Conservation (phyloP, 2,329 filamentous ascomycete genomes). For the Neopestalotiopsis sp. region DNA sequence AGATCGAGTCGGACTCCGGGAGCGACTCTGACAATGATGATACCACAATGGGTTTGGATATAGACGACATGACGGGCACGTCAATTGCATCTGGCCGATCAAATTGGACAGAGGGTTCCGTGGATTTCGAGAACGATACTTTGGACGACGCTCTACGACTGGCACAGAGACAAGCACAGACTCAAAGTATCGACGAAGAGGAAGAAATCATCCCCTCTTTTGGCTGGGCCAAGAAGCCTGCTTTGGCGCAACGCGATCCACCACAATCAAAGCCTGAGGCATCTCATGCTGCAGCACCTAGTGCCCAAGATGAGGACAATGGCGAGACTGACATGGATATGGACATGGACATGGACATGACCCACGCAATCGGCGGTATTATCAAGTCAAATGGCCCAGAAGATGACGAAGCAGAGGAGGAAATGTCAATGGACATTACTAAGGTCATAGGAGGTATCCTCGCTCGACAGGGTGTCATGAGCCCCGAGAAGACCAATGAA, state of each 20-base stretch:
- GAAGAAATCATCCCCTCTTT: constrained; percentile 79
- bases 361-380: constrained; percentile 60
- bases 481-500: constrained; percentile 35
- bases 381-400: constrained; percentile 42
- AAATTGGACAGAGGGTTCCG: constrained; percentile 64
- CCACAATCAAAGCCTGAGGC: constrained; percentile 26
- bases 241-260: constrained; percentile 33
- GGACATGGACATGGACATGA: constrained; percentile 62
- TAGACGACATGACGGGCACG: constrained; percentile 76
- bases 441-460: constrained; percentile 82
- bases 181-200: constrained; percentile 67
- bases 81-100: constrained; percentile 64
- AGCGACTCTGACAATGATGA: constrained; percentile 70
- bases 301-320: constrained; percentile 30
- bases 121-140: constrained; percentile 57
- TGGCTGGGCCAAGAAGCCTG: constrained; percentile 70
- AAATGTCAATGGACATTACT: constrained; percentile 95
- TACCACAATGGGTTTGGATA: constrained; percentile 78
- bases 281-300: constrained; percentile 17
- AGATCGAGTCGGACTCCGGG: constrained; percentile 49
- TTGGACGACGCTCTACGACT: constrained; percentile 79
- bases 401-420: constrained; percentile 59
- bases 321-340: constrained; percentile 47
- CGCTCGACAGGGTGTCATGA: constrained; percentile 41
- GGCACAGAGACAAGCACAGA: constrained; percentile 77